Base-by-base conservation (phyloP, 179 eudicot genomes). In the Silene vulgaris region DNA sequence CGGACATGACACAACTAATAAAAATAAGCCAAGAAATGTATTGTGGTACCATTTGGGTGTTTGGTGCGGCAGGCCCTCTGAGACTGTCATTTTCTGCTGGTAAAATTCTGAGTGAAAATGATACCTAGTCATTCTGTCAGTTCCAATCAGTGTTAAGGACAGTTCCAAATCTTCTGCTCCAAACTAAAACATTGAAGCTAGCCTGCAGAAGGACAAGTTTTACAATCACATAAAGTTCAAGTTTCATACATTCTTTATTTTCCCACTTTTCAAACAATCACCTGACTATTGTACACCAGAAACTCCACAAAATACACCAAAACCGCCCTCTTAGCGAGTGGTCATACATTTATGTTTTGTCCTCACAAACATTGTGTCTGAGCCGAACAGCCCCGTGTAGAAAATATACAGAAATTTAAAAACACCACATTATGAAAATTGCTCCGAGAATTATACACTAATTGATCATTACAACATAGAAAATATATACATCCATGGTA, bases 81-180 rank as follows among this genome's bases (percentile, higher is more conserved):
- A 45, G 35, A 70, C 35, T 23, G 57, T 45, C 73, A 69, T 17
- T 6, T 30, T 56, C 1, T 65, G 48, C 32, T 5, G 48, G 52
- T 68, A 68, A 40, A 68, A 68, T 37, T 37, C 54, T 37, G 72
- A 37, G 54, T 37, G 54, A 68, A 0, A 30, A 65, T 29, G 32
- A 65, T 65, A 65, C 32, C 17, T 29, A 17, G 26, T 19, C 56
- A 66, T 32, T 66, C 50, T 66, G 50, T 66, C 70, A 66, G 70
- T 66, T 32, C 50, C 56, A 37, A 19, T 43, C 72, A 70, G 59
- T 48, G 13, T 21, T 4, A 69, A 45, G 19, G 73, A 37, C 4
- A 8, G 21, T 67, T 48, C 57, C 20, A 60, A 69, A 6, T n/a
- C 45, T 21, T 63, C 16, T 3, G 35, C 14, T 63, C 67, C 32